A percentile compares a stretch with the other conserved stretches of the same genome.
Conservation (phyloP, 2,329 filamentous ascomycete species). For the Trichoderma oligosporum region DNA sequence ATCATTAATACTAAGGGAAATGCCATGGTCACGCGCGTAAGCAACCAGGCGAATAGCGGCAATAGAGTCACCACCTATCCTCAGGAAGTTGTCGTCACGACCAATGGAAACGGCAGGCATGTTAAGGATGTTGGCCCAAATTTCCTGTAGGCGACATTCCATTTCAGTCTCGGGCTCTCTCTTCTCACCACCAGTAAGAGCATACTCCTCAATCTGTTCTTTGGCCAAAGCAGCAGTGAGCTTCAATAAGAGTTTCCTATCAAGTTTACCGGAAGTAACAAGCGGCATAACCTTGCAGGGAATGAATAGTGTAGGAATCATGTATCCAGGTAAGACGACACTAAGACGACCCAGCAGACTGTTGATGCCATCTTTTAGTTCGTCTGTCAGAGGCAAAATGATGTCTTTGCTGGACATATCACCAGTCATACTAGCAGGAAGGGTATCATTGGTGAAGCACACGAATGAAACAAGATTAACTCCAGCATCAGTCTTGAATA, state of each 20-base stretch:
- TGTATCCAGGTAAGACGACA: conserved; percentile 9
- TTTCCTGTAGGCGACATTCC: conserved; percentile 2
- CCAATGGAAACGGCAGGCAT: conserved; percentile 14
- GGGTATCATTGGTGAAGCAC: conserved; percentile 12
- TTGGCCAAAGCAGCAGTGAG: not conserved
- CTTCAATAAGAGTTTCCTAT: conserved; percentile 8
- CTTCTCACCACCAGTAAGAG: not conserved
- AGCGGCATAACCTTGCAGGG: conserved; percentile 15
- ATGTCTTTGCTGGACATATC: not conserved
- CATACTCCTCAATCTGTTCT: conserved; percentile 2
- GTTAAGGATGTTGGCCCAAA: conserved; percentile 17
- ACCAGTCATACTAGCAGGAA: conserved; percentile 5
- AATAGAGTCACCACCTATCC: conserved; percentile 21
- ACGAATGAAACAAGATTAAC: conserved; percentile 12
- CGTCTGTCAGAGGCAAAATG: not conserved
- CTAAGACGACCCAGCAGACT: not conserved
- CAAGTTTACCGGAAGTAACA: conserved; percentile 15
- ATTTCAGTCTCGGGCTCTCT: conserved; percentile 8
- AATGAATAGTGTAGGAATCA: conserved; percentile 13
- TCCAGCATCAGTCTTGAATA: conserved; percentile 8
- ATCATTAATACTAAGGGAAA: conserved; percentile 4
- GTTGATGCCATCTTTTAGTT: not conserved
- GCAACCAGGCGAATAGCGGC: conserved; percentile 12
- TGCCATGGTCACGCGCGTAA: not conserved
- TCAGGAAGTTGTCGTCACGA: conserved; percentile 19